Evolutionary conservation across 2,329 filamentous ascomycete genomes (phyloP).

Genomic region (Cladobotryum mycophilum): DNA sequence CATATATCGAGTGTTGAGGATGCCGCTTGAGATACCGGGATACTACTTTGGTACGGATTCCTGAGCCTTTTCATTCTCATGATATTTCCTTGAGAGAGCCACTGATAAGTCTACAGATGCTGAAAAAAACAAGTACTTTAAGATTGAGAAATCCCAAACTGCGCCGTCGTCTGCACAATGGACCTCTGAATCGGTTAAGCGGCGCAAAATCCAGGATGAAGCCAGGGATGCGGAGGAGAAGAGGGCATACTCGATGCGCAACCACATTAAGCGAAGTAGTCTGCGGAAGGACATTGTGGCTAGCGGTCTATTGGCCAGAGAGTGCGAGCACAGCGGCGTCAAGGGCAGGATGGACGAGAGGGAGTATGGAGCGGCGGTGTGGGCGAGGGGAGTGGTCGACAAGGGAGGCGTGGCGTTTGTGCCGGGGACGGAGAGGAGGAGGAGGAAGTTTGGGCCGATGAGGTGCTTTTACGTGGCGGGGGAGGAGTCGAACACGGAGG

Average conservation of each 20-base stretch:
- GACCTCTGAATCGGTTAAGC: constrained; percentile 53
- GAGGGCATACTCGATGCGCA: constrained; percentile 26
- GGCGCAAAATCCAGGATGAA: constrained; percentile 42
- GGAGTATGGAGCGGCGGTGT: constrained; percentile 28
- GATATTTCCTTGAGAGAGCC: neutral
- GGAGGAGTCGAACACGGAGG: constrained; percentile 31
- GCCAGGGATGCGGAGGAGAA: constrained; percentile 21
- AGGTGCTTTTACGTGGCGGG: constrained; percentile 35
- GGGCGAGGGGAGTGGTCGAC: constrained; percentile 32
- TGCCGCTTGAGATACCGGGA: constrained; percentile 41
- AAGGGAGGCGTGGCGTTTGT: constrained; percentile 36
- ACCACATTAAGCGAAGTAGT: constrained; percentile 32
- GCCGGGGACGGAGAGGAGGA: constrained; percentile 20
- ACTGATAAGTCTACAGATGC: constrained; percentile 32
- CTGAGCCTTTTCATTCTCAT: neutral
- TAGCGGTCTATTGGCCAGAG: constrained; percentile 21
- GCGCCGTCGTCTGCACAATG: constrained; percentile 47
- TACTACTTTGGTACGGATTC: constrained; percentile 45
- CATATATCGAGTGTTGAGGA: constrained; percentile 11
- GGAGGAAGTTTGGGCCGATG: constrained; percentile 26
- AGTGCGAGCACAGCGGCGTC: constrained; percentile 16
- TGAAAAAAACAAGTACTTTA: constrained; percentile 61
- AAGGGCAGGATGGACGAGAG: constrained; percentile 18
- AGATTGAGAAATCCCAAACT: constrained; percentile 52
- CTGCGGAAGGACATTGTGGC: constrained; percentile 30